phyloP scores from a whole-genome alignment of 2,329 filamentous ascomycete species.

The Apiospora sp. region DNA sequence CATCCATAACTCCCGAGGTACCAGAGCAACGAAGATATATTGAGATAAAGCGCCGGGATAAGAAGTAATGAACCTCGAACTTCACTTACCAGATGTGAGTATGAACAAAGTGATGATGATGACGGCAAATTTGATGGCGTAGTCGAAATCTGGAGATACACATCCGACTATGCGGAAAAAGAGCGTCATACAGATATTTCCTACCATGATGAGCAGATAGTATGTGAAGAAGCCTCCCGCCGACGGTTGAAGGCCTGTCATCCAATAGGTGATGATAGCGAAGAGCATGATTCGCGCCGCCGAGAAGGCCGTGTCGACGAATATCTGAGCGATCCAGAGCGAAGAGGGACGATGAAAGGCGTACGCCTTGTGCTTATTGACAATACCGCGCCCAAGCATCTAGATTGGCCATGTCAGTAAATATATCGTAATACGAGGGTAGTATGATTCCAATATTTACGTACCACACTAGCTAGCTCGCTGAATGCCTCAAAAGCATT shows the following conservation, averaged over 20 bases:
- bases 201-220: conserved; percentile 72
- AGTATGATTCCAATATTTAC: too few relatives aligned
- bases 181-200: conserved; percentile 76
- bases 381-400: conserved; percentile 78
- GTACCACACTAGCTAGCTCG: conserved; percentile 70
- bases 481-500: conserved; percentile 89
- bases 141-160: conserved; percentile 81
- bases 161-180: conserved; percentile 81
- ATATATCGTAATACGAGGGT: too few relatives aligned
- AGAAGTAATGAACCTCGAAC: background rate
- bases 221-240: conserved; percentile 82
- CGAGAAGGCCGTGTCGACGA: conserved; percentile 78
- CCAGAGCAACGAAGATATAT: too few relatives aligned
- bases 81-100: conserved; percentile 62
- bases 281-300: conserved; percentile 76
- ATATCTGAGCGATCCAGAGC: conserved; percentile 83
- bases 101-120: conserved; percentile 84
- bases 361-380: conserved; percentile 86
- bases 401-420: too few relatives aligned
- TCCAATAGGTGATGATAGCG: conserved; percentile 80
- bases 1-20: too few relatives aligned
- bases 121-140: conserved; percentile 83
- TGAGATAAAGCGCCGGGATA: too few relatives aligned
- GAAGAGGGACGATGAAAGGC: conserved; percentile 85
- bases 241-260: conserved; percentile 73